A percentile compares a stretch with the other conserved stretches of the same genome.
Conservation (phyloP, 1,139 yeast species). For the Insectozyma bohioensis region DNA sequence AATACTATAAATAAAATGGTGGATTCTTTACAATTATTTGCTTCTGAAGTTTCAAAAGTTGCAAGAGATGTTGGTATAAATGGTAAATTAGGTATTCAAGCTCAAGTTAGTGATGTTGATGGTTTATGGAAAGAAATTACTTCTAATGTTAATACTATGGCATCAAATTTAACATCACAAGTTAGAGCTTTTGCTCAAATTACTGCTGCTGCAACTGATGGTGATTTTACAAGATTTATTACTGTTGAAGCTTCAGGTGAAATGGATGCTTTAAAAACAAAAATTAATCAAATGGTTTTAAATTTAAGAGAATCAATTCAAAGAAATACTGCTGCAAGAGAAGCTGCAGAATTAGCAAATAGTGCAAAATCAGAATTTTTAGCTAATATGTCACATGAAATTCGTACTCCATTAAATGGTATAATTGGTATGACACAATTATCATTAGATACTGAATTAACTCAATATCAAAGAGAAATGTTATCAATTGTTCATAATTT, state of each 20-base stretch:
- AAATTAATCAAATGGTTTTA: conserved; percentile 88
- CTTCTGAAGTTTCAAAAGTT: conserved; percentile 84
- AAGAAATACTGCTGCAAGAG: conserved; percentile 89
- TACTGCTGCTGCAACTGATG: conserved; percentile 92
- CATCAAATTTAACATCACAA: conserved; percentile 85
- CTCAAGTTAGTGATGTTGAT: conserved; percentile 87
- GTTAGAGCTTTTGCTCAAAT: conserved; percentile 93
- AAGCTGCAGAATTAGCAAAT: conserved; percentile 89
- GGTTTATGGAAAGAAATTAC: conserved; percentile 92
- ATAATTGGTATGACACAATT: conserved; percentile 91
- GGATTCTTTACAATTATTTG: conserved; percentile 83
- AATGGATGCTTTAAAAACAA: conserved; percentile 90
- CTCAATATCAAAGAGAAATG: conserved; percentile 90
- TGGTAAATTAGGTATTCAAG: conserved; percentile 89
- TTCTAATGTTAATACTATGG: conserved; percentile 92
- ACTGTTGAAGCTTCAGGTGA: conserved; percentile 92
- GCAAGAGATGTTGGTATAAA: conserved; percentile 93
- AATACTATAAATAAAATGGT: conserved; percentile 88
- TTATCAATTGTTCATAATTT: conserved; percentile 80
- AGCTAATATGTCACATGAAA: conserved; percentile 91
- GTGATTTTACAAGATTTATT: conserved; percentile 85
- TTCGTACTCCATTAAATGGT: conserved; percentile 90
- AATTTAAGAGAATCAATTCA: conserved; percentile 86
- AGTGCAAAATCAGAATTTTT: conserved; percentile 88
- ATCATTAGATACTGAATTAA: conserved; percentile 80